Evolutionary conservation across 495 filamentous ascomycete species (phyloP), one percentile per base, ranked within the genome.

Genomic region (Aspergillus heteromorphus): DNA sequence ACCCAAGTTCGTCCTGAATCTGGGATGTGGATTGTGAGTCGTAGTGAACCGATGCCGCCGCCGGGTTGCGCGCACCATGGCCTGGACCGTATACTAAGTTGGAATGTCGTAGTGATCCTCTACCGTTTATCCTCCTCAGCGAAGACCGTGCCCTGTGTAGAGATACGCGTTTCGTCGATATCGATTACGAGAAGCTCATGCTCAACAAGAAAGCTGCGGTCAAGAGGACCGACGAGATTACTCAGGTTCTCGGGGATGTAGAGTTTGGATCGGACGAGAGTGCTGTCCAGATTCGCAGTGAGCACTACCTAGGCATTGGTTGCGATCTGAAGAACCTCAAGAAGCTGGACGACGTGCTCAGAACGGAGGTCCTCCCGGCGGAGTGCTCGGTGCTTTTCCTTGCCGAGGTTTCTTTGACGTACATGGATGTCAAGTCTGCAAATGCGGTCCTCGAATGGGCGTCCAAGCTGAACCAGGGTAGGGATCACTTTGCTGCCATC

Each of bases 1-100:
- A 63, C 77, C 73, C 43, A 92, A 90, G 68, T 79, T 90, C 16
- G 78, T 96, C 10, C 72, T 96, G 20, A 96, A 96, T 65, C 64
- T 96, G 55, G 91, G 92, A 43, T 95, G 90, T 77, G 92, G 91
- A 65, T 93, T 89, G 90, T 92, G 68, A 81, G 86, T 70, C 59
- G 58, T 82, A 71, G 59, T 51, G n/a, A n/a, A 38, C 34, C 43
- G 43, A 25, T 43, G 54, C 43, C 41, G 17, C 40, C 27, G 20
- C 43, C 17, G 14, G 41, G 40, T 21, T 17, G 4, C 4, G 17
- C 8, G 31, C 13, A 29, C 11, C 3, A 27, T 27, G 23, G 25
- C 27, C 18, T 47, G 57, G 49, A 52, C 42, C 23, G 57, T 59
- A 59, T 65, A 53, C 65, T 70, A 64, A 71, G 54, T 58, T 48